Base-by-base conservation (phyloP, 2,329 filamentous ascomycete genomes). In the Aspergillus neoniger region DNA sequence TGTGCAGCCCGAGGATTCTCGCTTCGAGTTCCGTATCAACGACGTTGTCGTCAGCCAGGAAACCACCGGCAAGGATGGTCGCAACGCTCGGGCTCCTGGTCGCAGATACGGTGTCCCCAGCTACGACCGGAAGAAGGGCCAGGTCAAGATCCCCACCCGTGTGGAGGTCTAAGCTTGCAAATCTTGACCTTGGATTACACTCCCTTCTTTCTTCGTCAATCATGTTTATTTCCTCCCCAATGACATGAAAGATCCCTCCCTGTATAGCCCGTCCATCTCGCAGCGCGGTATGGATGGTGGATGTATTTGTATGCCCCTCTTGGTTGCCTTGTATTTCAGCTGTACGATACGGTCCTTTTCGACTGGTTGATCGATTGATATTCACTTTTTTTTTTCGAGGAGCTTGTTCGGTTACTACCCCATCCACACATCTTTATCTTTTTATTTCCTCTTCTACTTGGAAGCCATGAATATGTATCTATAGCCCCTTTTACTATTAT, bases 21-120 rank as follows among this genome's bases (percentile, higher is more conserved):
- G 85, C 62, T 87, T 85, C 77, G 82, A 87, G 67, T 88, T 87
- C 74, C 82, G 83, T 61, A 83, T 88, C 71, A 76, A 82, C 63
- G 83, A 87, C 55, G 77, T 76, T 12, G 70, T 74, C 56, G 78
- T 87, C 60, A 85, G 80, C 60, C 80, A 82, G 25, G 81, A 87
- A 70, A 80, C 79, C 48, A 84, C 80, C 5, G 86, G 86, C 10
- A 71, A 75, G 53, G 79, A 86, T 68, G 86, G 85, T 9, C 80
- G 85, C 66, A 80, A 80, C 32, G 72, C 76, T 21, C 74, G 73
- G 60, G 85, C 84, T 28, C 82, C 84, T 19, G 86, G 86, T 14
- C 82, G 80, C 66, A 78, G 86, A 65, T 89, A 89, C 69, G 86
- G 86, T 67, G 80, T 87, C 60, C 86, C 86, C 52, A 82, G 82